Base-by-base conservation (phyloP, 345 rosid species). In the Lagerstroemia speciosa region DNA sequence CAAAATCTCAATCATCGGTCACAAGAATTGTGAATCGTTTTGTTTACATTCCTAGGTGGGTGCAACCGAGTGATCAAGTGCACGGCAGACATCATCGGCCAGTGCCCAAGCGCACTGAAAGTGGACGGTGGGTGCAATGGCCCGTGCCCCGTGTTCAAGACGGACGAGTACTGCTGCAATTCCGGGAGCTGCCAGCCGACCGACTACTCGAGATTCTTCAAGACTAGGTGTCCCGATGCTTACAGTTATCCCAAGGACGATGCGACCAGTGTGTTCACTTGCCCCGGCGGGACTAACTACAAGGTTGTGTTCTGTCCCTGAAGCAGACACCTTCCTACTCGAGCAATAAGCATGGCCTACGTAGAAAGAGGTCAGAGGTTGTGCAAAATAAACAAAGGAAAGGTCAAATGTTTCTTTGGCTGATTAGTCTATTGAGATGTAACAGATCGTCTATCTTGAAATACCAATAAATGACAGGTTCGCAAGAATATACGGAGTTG, bases 211-310 rank as follows among this genome's bases (percentile, higher is more conserved):
- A 70, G 43, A 30, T 76, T 63, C 57, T 76, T 76, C 65, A 71
- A 73, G 66, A 61, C 62, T 0, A 55, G 76, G 40, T 74, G 77
- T 34, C 75, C 69, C 15, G 69, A 66, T 62, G 76, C 78, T 68
- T 77, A 69, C 24, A 77, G 76, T n/a, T 79, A 79, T 57, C 82
- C 79, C 29, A 73, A 67, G 65, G 79, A 79, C 36, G 79, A 78
- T n/a, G 50, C 65, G 4, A 69, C 74, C 6, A 70, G 75, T 24
- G 14, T 46, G 0, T 79, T 79, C 60, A 76, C 82, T 9, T 76
- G 82, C 33, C 77, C 79, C 41, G 69, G 72, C 0, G 75, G 79
- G 6, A 76, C 82, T n/a, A 76, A 76, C 58, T 79, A 71, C 26
- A 73, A 73, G 65, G 79, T 79, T 37, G 67, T 73, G 32, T 79